Evolutionary conservation across 2,329 filamentous ascomycete genomes (phyloP).

Genomic region (Tolypocladium endophyticum): DNA sequence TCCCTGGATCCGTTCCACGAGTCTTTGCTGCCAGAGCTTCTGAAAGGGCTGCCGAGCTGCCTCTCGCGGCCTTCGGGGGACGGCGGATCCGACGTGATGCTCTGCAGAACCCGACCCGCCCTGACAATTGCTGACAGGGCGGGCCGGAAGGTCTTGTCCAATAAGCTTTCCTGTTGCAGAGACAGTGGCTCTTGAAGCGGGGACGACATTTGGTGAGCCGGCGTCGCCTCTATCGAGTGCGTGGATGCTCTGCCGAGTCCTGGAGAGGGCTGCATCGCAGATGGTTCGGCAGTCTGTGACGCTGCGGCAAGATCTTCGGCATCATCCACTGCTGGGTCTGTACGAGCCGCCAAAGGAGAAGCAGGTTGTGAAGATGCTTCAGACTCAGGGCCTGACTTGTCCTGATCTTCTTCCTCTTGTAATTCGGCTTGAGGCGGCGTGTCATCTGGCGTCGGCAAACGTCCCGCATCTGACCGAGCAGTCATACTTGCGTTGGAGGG

Average conservation of each 20-base stretch:
- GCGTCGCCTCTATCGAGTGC: slow-evolving; percentile 19
- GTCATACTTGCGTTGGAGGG: slow-evolving; percentile 19
- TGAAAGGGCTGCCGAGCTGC: slow-evolving; percentile 46
- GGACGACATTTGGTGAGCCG: slow-evolving; percentile 26
- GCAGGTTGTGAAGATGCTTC: background rate
- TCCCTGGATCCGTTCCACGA: slow-evolving; percentile 18
- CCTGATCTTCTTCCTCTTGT: slow-evolving; percentile 8
- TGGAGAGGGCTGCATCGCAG: slow-evolving; percentile 5
- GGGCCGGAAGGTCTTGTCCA: slow-evolving; percentile 26
- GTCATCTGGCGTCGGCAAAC: slow-evolving; percentile 43
- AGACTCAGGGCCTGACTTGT: slow-evolving; percentile 7
- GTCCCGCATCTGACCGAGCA: slow-evolving; percentile 28
- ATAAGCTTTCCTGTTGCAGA: slow-evolving; percentile 14
- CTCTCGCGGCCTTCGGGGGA: slow-evolving; percentile 42
- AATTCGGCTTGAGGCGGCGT: slow-evolving; percentile 29
- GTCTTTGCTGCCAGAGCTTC: slow-evolving; percentile 26
- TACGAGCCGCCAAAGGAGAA: background rate
- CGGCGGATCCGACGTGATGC: slow-evolving; percentile 47
- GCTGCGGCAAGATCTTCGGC: slow-evolving; percentile 4
- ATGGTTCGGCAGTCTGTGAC: slow-evolving; percentile 3
- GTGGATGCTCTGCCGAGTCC: slow-evolving; percentile 11
- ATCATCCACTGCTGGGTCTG: background rate
- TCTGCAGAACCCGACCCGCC: slow-evolving; percentile 44
- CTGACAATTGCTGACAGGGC: slow-evolving; percentile 48
- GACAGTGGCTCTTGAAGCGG: slow-evolving; percentile 23